Evolutionary conservation across 257 asterid genomes (phyloP).

Genomic region (Gardenia jasminoides): DNA sequence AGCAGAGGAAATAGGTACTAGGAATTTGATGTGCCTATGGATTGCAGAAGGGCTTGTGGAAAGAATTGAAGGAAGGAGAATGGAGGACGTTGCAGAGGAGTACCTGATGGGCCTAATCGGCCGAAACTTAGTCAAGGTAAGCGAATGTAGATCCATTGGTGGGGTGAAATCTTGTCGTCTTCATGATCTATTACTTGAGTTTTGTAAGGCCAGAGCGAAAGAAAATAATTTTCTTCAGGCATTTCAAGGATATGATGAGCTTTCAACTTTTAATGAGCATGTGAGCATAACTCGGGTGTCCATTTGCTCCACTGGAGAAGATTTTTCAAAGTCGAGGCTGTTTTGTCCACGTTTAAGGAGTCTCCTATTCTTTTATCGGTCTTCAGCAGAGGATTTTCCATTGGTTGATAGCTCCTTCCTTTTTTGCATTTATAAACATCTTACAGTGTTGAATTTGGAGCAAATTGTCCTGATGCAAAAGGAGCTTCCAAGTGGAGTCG

Average conservation of each 20-base stretch:
- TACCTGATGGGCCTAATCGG: not conserved
- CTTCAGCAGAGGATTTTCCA: not conserved
- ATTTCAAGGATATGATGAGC: not conserved
- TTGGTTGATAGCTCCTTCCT: no score
- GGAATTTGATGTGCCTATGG: not conserved
- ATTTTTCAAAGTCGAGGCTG: not conserved
- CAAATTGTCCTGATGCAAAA: not conserved
- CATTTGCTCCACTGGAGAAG: not conserved
- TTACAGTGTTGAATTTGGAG: not conserved
- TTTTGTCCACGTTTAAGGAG: not conserved
- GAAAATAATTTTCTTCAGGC: not conserved
- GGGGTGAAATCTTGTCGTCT: not conserved
- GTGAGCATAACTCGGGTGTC: not conserved
- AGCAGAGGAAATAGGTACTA: not conserved
- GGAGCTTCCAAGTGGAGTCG: not conserved
- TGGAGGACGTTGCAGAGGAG: not conserved
- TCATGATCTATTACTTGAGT: not conserved
- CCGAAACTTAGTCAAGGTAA: not conserved
- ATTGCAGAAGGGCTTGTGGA: conserved; percentile 9
- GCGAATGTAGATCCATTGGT: not conserved
- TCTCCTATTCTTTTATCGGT: not conserved
- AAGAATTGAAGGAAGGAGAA: no score
- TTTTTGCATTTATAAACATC: not conserved
- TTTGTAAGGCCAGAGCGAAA: not conserved
- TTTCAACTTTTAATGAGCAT: no score